Conservation (phyloP, 2,329 filamentous ascomycete species). For the Alternaria postmessia region DNA sequence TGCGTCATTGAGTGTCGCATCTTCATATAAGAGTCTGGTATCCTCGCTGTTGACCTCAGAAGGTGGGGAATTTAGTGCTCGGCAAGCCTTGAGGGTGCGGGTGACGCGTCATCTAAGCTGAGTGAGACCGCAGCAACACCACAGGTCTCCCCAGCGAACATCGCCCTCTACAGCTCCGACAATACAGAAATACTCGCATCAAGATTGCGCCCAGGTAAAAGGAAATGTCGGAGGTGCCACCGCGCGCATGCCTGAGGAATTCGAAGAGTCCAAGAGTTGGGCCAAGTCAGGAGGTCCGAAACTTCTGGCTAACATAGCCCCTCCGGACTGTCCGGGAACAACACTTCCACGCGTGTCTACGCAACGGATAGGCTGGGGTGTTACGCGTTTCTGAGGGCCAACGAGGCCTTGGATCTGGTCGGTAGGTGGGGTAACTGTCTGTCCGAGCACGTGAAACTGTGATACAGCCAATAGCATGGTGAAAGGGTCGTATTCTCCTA, state of each 20-base stretch:
- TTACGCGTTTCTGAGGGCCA: slow-evolving; percentile 19
- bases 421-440: slow-evolving; percentile 12
- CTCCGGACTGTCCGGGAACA: background rate
- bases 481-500: background rate
- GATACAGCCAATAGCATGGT: slow-evolving; percentile 7
- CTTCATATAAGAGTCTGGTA: slow-evolving; percentile 6
- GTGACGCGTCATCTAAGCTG: slow-evolving; percentile 17
- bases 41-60: background rate
- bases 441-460: slow-evolving; percentile 10
- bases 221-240: background rate
- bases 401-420: slow-evolving; percentile 6
- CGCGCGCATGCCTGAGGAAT: background rate
- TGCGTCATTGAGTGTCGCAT: slow-evolving; percentile 15
- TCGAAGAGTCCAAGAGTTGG: slow-evolving; percentile 1
- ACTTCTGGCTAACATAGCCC: slow-evolving; percentile 5
- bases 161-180: background rate
- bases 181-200: background rate
- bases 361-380: slow-evolving; percentile 1
- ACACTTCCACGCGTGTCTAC: background rate
- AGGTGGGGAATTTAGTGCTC: slow-evolving; percentile 6
- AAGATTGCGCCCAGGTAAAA: slow-evolving; percentile 5
- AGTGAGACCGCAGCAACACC: slow-evolving; percentile 1
- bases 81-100: slow-evolving; percentile 10
- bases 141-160: background rate
- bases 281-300: slow-evolving; percentile 3